Evolutionary conservation across 306 rosid genomes (phyloP).

Genomic region (Vicia villosa): DNA sequence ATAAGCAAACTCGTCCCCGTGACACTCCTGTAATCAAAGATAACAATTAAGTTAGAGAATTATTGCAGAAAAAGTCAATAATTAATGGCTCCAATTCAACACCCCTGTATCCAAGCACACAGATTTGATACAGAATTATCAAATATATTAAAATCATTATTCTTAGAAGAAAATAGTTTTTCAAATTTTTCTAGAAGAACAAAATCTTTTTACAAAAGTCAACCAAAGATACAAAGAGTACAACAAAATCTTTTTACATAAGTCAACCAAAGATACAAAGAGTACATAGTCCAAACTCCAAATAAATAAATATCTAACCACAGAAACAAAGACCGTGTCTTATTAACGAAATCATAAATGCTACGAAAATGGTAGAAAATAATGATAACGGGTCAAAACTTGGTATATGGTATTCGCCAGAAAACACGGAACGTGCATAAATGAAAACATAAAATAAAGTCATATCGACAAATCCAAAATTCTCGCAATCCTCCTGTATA

Average conservation of each 20-base stretch:
- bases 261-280: no score
- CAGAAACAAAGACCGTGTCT: not conserved
- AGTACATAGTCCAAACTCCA: not conserved
- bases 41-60: slow-evolving; percentile 14
- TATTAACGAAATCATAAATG: not conserved
- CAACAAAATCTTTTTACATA: not conserved
- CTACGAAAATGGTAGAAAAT: not conserved
- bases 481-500: not conserved
- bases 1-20: slow-evolving; percentile 52
- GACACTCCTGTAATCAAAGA: slow-evolving; percentile 55
- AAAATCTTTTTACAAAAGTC: no score
- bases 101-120: no score
- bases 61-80: not conserved
- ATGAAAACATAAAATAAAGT: not conserved
- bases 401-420: not conserved
- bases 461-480: not conserved
- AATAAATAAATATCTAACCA: not conserved
- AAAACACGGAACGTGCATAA: not conserved
- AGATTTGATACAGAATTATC: not conserved
- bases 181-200: no score
- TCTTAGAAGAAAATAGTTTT: not conserved
- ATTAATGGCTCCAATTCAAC: not conserved
- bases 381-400: not conserved
- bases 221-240: no score
- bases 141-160: not conserved